Evolutionary conservation across 345 rosid genomes (phyloP).

Genomic region (Syzygium jambos): DNA sequence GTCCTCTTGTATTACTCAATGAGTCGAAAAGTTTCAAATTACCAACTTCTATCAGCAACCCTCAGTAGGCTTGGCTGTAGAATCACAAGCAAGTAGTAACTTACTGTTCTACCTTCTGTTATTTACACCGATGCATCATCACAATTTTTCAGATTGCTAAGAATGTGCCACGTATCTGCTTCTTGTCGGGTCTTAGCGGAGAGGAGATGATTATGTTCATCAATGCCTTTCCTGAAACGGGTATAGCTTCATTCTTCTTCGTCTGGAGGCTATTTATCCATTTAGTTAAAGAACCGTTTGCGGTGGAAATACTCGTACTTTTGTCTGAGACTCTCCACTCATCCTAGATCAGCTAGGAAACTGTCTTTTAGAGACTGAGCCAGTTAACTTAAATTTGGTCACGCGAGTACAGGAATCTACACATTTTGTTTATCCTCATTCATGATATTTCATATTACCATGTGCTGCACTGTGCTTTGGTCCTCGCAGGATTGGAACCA

Average conservation of each 20-base stretch:
- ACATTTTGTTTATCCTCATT: background rate
- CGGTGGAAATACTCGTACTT: background rate
- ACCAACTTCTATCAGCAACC: background rate
- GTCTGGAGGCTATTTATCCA: background rate
- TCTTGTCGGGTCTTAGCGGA: slow-evolving; percentile 79
- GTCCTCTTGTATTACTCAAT: background rate
- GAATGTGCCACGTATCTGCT: slow-evolving; percentile 70
- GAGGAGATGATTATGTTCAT: slow-evolving; percentile 97
- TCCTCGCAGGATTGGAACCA: slow-evolving; percentile 53
- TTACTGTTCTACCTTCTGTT: background rate
- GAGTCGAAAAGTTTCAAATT: background rate
- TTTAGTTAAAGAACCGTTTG: background rate
- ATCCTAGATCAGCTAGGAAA: background rate
- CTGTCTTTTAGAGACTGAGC: background rate
- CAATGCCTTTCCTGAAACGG: slow-evolving; percentile 74
- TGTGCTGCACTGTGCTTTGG: background rate
- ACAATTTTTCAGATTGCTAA: slow-evolving; percentile 35
- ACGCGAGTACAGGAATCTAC: background rate
- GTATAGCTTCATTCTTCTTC: slow-evolving; percentile 17
- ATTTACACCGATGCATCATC: background rate
- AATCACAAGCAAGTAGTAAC: background rate
- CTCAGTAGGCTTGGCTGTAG: background rate
- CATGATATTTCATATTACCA: background rate
- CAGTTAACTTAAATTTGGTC: background rate
- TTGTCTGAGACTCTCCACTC: background rate